phyloP scores from a whole-genome alignment of 768 basidiomycete genomes.

The Collybia sordida region DNA sequence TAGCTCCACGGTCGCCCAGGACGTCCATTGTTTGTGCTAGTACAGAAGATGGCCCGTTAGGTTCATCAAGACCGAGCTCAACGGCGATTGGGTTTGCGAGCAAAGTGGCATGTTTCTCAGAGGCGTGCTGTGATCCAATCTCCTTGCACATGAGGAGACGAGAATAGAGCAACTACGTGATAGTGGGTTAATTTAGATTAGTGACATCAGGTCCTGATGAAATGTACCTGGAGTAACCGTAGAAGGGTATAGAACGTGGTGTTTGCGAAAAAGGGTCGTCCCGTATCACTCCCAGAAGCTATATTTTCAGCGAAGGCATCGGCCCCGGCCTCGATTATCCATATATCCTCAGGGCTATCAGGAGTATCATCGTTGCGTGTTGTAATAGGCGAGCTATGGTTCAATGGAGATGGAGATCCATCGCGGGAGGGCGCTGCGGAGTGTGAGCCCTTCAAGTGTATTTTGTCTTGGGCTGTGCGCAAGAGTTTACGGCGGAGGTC shows the following conservation, averaged over 20 bases:
- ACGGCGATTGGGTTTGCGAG: slow-evolving; percentile 81
- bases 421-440: slow-evolving; percentile 42
- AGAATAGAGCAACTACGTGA: slow-evolving; percentile 77
- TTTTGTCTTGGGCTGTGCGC: slow-evolving; percentile 67
- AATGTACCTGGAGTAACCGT: slow-evolving; percentile 81
- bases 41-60: slow-evolving; percentile 69
- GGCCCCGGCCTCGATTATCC: slow-evolving; percentile 56
- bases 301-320: slow-evolving; percentile 21
- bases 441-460: slow-evolving; percentile 25
- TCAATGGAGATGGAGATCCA: slow-evolving; percentile 32
- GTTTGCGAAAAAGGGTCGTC: slow-evolving; percentile 82
- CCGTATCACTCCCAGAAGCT: slow-evolving; percentile 26
- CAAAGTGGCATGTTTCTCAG: slow-evolving; percentile 62
- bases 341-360: slow-evolving; percentile 44
- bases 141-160: slow-evolving; percentile 85
- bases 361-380: slow-evolving; percentile 27
- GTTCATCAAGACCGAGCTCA: slow-evolving; percentile 83
- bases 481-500: slow-evolving; percentile 82
- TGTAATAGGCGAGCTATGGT: slow-evolving; percentile 29
- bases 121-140: slow-evolving; percentile 69
- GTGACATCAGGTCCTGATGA: slow-evolving; percentile 10
- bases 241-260: slow-evolving; percentile 90
- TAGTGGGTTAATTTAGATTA: slow-evolving; percentile 9
- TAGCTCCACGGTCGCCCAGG: slow-evolving; percentile 47
- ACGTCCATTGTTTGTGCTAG: slow-evolving; percentile 68